Evolutionary conservation across 495 filamentous ascomycete species (phyloP).

Genomic region (Gamarada debralockiae): DNA sequence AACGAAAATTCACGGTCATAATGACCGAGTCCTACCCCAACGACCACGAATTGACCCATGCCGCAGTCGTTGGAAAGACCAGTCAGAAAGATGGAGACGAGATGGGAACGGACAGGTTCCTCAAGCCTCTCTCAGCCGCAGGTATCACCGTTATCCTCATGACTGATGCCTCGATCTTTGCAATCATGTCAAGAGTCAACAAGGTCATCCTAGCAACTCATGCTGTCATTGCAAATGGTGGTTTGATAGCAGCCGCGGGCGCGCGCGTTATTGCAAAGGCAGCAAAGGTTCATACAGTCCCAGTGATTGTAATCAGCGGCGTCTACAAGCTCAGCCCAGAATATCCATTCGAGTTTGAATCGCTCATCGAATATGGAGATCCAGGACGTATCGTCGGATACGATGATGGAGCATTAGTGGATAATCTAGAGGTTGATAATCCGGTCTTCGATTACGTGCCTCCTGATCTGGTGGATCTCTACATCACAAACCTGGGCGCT

Average conservation of each 20-base stretch:
- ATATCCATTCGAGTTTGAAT: conserved; percentile 74
- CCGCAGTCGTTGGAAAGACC: conserved; percentile 50
- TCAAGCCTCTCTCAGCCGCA: conserved; percentile 68
- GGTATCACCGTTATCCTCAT: conserved; percentile 80
- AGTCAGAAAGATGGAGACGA: conserved; percentile 38
- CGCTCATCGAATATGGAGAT: conserved; percentile 78
- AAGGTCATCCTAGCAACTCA: conserved; percentile 89
- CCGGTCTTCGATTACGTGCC: conserved; percentile 81
- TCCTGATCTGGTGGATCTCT: conserved; percentile 77
- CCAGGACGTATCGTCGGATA: conserved; percentile 67
- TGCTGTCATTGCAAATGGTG: conserved; percentile 81
- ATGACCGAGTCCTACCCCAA: conserved; percentile 71
- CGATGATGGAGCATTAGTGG: conserved; percentile 69
- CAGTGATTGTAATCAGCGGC: conserved; percentile 78
- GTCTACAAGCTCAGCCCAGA: conserved; percentile 90
- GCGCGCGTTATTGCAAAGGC: conserved; percentile 76
- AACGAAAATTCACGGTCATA: conserved; percentile 84
- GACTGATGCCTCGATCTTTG: conserved; percentile 79
- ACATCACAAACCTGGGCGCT: conserved; percentile 90
- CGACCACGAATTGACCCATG: conserved; percentile 57
- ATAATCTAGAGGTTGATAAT: conserved; percentile 74
- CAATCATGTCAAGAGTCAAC: conserved; percentile 88
- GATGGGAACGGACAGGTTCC: conserved; percentile 51
- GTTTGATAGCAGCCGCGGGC: conserved; percentile 74
- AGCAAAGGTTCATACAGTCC: conserved; percentile 71